Evolutionary conservation across 257 asterid species (phyloP).

Genomic region (Fraxinus anomala): DNA sequence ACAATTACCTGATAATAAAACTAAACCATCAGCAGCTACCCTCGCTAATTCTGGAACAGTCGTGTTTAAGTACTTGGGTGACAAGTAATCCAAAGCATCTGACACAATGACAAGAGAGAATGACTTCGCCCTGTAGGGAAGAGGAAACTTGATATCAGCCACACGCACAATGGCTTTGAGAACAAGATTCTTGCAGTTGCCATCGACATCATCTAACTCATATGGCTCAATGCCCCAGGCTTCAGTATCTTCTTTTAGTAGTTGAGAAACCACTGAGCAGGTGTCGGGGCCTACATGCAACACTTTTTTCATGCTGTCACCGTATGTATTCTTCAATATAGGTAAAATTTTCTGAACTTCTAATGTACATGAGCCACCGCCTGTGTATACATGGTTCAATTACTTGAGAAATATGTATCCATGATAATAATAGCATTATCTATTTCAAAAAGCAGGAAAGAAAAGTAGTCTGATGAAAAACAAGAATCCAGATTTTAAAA

Average conservation of each 20-base stretch:
- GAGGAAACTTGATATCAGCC: constrained; percentile 88
- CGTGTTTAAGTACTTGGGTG: constrained; percentile 78
- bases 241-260: constrained; percentile 74
- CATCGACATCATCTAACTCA: constrained; percentile 74
- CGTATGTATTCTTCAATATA: constrained; percentile 71
- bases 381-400: constrained; percentile 39
- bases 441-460: background rate
- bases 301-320: constrained; percentile 74
- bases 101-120: constrained; percentile 82
- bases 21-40: constrained; percentile 74
- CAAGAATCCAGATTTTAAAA: background rate
- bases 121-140: constrained; percentile 80
- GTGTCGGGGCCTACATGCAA: constrained; percentile 91
- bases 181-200: constrained; percentile 71
- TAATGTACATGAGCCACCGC: constrained; percentile 65
- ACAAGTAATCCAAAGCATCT: constrained; percentile 86
- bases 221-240: constrained; percentile 95
- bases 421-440: background rate
- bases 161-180: constrained; percentile 80
- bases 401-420: background rate
- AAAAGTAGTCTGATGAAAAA: background rate
- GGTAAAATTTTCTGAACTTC: constrained; percentile 71
- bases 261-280: constrained; percentile 70
- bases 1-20: constrained; percentile 72
- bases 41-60: constrained; percentile 75